These are phyloP conservation scores for Agaricus sinodeliciosus DNA, from an alignment of 768 basidiomycete genomes.

Conservation along the genomic window DNA sequence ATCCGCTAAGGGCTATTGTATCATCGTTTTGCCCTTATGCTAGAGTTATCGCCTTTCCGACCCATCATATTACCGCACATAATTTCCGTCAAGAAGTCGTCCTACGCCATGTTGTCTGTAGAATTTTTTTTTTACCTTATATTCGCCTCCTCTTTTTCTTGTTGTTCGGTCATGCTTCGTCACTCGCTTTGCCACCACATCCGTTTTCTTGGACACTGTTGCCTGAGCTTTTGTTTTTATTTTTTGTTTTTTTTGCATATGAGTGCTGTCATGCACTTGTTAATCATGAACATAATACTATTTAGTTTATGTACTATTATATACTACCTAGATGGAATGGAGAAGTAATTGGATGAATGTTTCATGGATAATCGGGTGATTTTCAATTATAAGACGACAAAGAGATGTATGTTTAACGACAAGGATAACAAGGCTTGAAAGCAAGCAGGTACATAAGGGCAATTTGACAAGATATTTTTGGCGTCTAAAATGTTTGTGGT, in stretches of 20 bases:
- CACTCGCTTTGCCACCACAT: not conserved
- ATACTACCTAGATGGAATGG: not conserved
- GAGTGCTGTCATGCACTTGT: not conserved
- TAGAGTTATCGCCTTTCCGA: not conserved
- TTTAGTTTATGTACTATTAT: not conserved
- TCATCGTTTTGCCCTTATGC: not conserved
- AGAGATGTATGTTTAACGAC: no score
- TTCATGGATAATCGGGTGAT: no score
- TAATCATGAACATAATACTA: no score
- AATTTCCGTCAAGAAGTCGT: not conserved
- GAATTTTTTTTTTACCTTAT: not conserved
- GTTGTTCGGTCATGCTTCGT: not conserved
- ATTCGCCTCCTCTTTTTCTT: not conserved
- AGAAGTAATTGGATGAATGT: no score
- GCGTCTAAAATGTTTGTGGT: no score
- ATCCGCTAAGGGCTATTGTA: conserved; percentile 44
- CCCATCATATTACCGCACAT: not conserved
- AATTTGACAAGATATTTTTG: no score
- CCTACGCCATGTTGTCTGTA: not conserved
- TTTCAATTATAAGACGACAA: no score
- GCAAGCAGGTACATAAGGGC: no score
- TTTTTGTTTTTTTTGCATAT: not conserved
- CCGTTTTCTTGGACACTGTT: not conserved
- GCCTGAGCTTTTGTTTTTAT: not conserved
- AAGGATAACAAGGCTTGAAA: no score